Base-by-base conservation (phyloP, 139 green algal genomes). In the Chlorella sp. region DNA sequence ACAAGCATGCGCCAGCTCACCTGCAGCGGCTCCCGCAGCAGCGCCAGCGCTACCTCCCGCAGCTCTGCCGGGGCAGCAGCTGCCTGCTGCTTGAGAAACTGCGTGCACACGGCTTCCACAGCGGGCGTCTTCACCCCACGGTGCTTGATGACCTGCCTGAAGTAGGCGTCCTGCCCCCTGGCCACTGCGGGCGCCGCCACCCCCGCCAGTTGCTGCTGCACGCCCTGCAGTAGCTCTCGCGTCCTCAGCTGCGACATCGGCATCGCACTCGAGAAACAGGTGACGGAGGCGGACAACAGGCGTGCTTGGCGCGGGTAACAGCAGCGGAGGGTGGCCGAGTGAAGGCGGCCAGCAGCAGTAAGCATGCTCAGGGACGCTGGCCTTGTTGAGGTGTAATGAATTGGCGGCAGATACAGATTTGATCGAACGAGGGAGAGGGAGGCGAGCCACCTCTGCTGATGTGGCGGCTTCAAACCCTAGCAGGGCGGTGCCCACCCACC, bases 121-220 rank as follows among this genome's bases (percentile, higher is more conserved):
- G 24, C 64, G 9, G 83, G 83, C 22, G 61, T 39, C 34, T 37
- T 79, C 36, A 88, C 32, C 21, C 83, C 83, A 22, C 83, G 36
- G 83, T 88, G 83, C 83, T 30, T n/a, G 21, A 88, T 88, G 22
- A 80, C 64, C 0, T 37, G 36, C 36, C 80, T 88, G 64, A 80
- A 80, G 36, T 88, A 88, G 11, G 37, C 64, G 36, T 88, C 83
- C 22, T 88, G 37, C 32, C 61, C 61, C 0, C 19, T 24, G 24
- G 24, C 26, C 24, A 83, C 78, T 24, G 34, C 71, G 71, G 26
- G 28, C 18, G 78, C 12, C 40, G 78, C n/a, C 26, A 28, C 69
- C 34, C 34, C 75, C 75, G 75, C 34, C 34, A 81, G 75, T 4
- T 16, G 11, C 34, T 53, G n/a, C 75, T 81, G 75, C 34, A 26